Evolutionary conservation across 2,329 filamentous ascomycete genomes (phyloP), one percentile per base, ranked within the genome.

Genomic region (Talaromyces sp.): DNA sequence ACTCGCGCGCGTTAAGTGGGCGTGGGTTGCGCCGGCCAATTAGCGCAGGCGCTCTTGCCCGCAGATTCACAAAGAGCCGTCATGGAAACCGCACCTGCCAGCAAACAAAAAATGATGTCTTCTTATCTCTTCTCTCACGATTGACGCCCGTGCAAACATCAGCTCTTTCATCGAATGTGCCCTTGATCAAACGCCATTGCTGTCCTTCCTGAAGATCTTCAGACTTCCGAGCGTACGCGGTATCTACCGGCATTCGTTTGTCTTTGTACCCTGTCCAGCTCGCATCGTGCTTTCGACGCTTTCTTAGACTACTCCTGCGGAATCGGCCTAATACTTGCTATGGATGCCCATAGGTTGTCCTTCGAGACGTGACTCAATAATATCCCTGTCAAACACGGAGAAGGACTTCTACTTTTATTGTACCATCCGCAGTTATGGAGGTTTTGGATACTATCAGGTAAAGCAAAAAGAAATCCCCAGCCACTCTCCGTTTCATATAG

Each of bases 361-460:
- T 24, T 46, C 8, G 19, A 46, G 2, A 46, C 43, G 21, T 46
- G 21, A 24, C 43, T 21, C 43, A 24, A 19, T 46, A 46, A 0
- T 13, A 46, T 11, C 13, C 13, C 19, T 24, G 43, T 11, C 10
- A 46, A 24, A 14, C 9, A 46, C n/a, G n/a, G 43, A 24, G 43
- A 46, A 46, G 21, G 43, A 9, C 19, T 46, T 7, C 2, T 46
- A 4, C 43, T 46, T 46, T 46, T 11, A 24, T 24, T 46, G 43
- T 46, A 17, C n/a, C 43, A 52, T 21, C 24, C 3, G 50, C 60
- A 55, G 64, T 51, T 61, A 76, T 76, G 69, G 77, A 80, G 64
- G 73, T 78, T 62, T 73, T 79, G 68, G 69, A 72, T 63, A 69
- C 70, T 58, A 71, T 80, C 58, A 70, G 74, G 77, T 79, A 64